Conservation (phyloP, 257 asterid genomes). For the Solanum pennellii region DNA sequence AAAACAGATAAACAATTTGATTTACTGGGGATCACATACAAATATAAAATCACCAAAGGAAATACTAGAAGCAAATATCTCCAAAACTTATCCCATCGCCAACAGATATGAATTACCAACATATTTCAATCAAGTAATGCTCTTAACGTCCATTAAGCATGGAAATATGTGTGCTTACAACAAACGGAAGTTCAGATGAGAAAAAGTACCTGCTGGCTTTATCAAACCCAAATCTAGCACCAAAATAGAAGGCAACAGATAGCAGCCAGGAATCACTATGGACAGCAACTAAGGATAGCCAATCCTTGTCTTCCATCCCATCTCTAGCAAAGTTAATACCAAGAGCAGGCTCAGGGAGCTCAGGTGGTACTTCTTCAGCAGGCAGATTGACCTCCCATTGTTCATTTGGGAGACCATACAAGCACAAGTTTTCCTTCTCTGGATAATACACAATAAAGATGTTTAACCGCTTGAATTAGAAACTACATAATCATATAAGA, state of each 20-base stretch:
- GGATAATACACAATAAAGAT: constrained; percentile 3
- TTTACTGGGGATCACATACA: not conserved
- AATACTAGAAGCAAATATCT: not conserved
- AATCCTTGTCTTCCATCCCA: constrained; percentile 53
- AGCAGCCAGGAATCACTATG: constrained; percentile 67
- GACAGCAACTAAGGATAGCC: constrained; percentile 54
- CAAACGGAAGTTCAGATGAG: not conserved
- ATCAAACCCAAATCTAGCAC: constrained; percentile 51
- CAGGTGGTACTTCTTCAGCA: constrained; percentile 60
- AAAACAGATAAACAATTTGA: not conserved
- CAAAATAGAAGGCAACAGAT: constrained; percentile 43
- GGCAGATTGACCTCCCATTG: constrained; percentile 59
- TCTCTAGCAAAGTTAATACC: constrained; percentile 65
- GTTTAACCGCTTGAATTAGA: not conserved
- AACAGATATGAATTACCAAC: not conserved
- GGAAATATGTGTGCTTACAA: not conserved
- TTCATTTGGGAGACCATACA: constrained; percentile 49
- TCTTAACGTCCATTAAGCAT: not conserved
- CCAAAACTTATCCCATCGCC: not conserved
- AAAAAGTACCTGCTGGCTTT: constrained; percentile 38
- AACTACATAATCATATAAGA: not conserved
- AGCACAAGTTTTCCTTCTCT: constrained; percentile 58
- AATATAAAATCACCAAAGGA: not conserved
- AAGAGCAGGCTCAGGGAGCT: constrained; percentile 60
- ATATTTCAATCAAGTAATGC: not conserved